A percentile compares a stretch with the other conserved stretches of the same genome.
Evolutionary conservation across 2,329 filamentous ascomycete genomes (phyloP).

Genomic region (Grosmannia huntii): DNA sequence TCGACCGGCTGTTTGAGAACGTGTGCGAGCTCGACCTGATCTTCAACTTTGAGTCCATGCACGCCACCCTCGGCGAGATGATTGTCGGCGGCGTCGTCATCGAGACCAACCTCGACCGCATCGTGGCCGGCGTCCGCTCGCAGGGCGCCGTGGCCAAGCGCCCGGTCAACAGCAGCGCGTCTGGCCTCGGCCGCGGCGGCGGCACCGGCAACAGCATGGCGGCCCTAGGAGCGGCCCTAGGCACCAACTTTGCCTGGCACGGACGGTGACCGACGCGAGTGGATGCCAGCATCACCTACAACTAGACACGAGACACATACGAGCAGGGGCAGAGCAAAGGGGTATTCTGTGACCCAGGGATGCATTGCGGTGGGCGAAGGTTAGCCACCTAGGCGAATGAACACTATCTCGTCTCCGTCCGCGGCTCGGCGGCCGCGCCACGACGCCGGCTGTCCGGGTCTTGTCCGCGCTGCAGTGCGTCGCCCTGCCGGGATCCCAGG

Average conservation of each 20-base stretch:
- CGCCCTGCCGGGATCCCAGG: constrained; percentile 7
- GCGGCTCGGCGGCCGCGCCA: neutral
- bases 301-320: neutral
- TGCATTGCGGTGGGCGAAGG: neutral
- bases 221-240: constrained; percentile 35
- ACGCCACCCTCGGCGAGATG: constrained; percentile 86
- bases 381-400: too few species aligned
- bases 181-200: constrained; percentile 29
- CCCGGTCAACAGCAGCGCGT: constrained; percentile 53
- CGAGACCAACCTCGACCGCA: constrained; percentile 79
- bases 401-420: neutral
- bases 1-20: constrained; percentile 93
- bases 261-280: constrained; percentile 16
- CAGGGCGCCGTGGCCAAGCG: constrained; percentile 69
- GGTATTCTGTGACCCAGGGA: neutral
- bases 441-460: neutral
- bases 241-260: constrained; percentile 45
- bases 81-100: constrained; percentile 90
- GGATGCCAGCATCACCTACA: neutral
- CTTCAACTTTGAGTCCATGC: constrained; percentile 96
- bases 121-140: constrained; percentile 69
- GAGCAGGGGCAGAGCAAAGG: neutral
- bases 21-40: constrained; percentile 97
- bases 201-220: constrained; percentile 22
- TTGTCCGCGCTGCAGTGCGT: neutral